Evolutionary conservation across 73 alveolate species (phyloP).

Genomic region (Durusdinium trenchii): DNA sequence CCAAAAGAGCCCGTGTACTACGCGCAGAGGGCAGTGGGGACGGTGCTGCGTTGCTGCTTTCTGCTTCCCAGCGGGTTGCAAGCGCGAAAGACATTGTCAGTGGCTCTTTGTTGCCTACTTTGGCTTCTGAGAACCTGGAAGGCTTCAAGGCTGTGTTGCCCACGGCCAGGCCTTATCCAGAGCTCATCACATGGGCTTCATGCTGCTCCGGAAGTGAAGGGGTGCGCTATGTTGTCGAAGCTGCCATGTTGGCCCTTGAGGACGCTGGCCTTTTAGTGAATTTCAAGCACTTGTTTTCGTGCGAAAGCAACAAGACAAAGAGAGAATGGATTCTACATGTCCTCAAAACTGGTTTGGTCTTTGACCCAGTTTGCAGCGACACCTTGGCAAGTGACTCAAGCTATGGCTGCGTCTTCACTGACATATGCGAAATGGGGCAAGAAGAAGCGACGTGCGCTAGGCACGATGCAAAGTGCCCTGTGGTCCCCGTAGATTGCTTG

Average conservation of each 20-base stretch:
- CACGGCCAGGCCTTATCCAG: background rate
- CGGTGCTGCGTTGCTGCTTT: background rate
- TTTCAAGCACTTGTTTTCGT: background rate
- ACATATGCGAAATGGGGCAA: constrained; percentile 1
- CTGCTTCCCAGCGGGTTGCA: constrained; percentile 16
- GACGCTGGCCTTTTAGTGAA: background rate
- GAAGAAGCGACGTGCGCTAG: too few relatives aligned
- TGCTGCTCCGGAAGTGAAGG: constrained; percentile 70
- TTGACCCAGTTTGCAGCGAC: background rate
- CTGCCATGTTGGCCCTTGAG: background rate
- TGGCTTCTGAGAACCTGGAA: background rate
- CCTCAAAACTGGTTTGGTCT: background rate
- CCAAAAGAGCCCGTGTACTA: background rate
- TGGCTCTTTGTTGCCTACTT: background rate
- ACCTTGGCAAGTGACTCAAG: background rate
- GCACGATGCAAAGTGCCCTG: too few relatives aligned
- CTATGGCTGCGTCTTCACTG: constrained; percentile 5
- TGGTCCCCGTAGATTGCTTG: background rate
- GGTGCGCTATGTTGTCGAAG: background rate
- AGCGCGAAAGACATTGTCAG: background rate
- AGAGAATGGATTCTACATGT: background rate
- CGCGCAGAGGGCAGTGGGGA: background rate
- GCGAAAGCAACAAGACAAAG: constrained; percentile 2
- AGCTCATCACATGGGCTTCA: background rate
- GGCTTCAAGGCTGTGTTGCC: background rate